A percentile compares a stretch with the other conserved stretches of the same genome.
Evolutionary conservation across 2,329 filamentous ascomycete genomes (phyloP).

Genomic region (Fusarium equiseti): DNA sequence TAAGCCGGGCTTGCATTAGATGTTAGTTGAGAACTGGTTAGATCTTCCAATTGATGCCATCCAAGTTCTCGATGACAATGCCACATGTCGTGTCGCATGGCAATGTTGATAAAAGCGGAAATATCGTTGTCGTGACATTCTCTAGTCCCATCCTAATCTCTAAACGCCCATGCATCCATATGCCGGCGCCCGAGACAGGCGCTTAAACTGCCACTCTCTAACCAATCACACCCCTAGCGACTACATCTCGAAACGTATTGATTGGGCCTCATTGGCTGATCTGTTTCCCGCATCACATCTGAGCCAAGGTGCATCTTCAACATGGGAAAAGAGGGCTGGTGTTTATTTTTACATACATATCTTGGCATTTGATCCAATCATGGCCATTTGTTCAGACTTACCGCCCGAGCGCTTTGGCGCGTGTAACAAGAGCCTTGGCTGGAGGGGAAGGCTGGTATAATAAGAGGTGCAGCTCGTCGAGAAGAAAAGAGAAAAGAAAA

Average conservation of each 20-base stretch:
- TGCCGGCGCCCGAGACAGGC: conserved; percentile 38
- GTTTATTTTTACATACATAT: conserved; percentile 36
- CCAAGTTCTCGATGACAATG: not conserved
- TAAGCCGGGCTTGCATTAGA: not conserved
- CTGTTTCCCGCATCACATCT: conserved; percentile 31
- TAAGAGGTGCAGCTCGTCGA: conserved; percentile 39
- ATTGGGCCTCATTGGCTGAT: conserved; percentile 34
- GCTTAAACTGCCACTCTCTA: conserved; percentile 28
- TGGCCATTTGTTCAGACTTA: conserved; percentile 18
- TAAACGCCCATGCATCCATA: conserved; percentile 36
- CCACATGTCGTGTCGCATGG: conserved; percentile 24
- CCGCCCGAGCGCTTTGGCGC: conserved; percentile 29
- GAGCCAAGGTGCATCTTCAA: conserved; percentile 25
- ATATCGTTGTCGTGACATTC: conserved; percentile 18
- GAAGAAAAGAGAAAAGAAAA: conserved; percentile 30
- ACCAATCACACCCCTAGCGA: conserved; percentile 33
- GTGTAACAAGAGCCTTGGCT: conserved; percentile 17
- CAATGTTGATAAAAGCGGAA: conserved; percentile 11
- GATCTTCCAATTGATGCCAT: not conserved
- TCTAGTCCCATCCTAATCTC: conserved; percentile 11
- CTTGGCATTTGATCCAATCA: conserved; percentile 32
- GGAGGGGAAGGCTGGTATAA: conserved; percentile 43
- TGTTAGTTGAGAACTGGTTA: not conserved
- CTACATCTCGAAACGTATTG: conserved; percentile 12
- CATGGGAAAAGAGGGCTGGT: conserved; percentile 25